Evolutionary conservation across 345 rosid species (phyloP), one percentile per base, ranked within the genome.

Genomic region (Murraya paniculata): DNA sequence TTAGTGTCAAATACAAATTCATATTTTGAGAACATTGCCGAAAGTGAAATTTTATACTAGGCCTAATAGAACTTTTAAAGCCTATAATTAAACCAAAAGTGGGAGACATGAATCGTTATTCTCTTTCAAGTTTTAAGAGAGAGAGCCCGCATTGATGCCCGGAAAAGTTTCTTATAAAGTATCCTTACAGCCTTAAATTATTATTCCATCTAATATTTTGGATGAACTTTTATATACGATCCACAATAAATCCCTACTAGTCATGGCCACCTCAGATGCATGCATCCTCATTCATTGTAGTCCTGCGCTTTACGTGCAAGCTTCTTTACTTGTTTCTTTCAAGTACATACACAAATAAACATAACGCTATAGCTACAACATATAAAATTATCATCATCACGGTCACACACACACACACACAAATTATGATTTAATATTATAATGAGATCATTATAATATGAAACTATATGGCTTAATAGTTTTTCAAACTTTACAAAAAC

Each of bases 21-120:
- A 50, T 21, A 39, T 39, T 72, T 74, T n/a, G 73, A 76, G 70
- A 72, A 24, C 67, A 53, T 74, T 45, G 85, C 84, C 84, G 82
- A 84, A 86, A 82, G 87, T 57, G 24, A 60, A 60, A n/a, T 25
- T 41, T 50, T n/a, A 59, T 59, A n/a, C 13, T n/a, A 27, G 16
- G 19, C 28, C 48, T 1, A 7, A 19, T 64, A 7, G 18, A 2
- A 33, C 33, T 19, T 64, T 31, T 10, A 61, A 74, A 64, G 65
- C 75, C 31, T 64, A 31, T 19, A 45, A 45, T 45, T 45, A 31
- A 56, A 56, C 36, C 25, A 22, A 64, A 64, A 14, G 68, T 62
- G 78, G 31, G 16, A 62, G 22, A 50, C 48, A 35, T 75, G 28
- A 3, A 45, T 64, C 16, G 55, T 60, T 45, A 36, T 28, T 18